These are phyloP conservation scores for Nakazawaea holstii DNA, from an alignment of 805 yeast species.

Conservation along the genomic window DNA sequence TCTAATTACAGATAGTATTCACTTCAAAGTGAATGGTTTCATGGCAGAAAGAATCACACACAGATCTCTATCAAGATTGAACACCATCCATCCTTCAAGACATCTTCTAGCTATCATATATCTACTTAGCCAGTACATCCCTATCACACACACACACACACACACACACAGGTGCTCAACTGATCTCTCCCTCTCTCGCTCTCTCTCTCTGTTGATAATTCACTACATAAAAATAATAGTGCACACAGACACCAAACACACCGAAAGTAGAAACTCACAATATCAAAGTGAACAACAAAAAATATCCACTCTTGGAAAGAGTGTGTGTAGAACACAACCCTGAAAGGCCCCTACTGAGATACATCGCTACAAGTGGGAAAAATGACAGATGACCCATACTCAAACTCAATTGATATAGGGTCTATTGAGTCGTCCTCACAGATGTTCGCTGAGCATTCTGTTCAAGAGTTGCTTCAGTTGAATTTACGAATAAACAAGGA, in stretches of 20 bases:
- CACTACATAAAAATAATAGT: background rate
- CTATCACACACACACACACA: too few relatives aligned
- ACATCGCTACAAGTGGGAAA: background rate
- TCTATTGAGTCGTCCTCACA: constrained; percentile 14
- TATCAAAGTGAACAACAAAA: background rate
- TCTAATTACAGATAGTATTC: too few relatives aligned
- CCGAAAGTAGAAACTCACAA: background rate
- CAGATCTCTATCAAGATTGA: too few relatives aligned
- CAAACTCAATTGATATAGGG: background rate
- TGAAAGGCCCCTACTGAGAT: too few relatives aligned
- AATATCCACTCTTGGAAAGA: background rate
- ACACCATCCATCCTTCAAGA: too few relatives aligned
- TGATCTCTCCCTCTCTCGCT: too few relatives aligned
- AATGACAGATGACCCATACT: background rate
- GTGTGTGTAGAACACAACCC: background rate
- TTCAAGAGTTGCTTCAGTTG: constrained; percentile 22
- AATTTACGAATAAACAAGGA: constrained; percentile 17
- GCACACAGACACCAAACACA: background rate
- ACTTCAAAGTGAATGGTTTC: too few relatives aligned
- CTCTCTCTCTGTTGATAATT: too few relatives aligned
- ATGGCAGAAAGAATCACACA: too few relatives aligned
- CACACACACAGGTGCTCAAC: too few relatives aligned
- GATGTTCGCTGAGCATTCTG: constrained; percentile 22
- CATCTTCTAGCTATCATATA: too few relatives aligned
- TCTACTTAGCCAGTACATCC: too few relatives aligned